Evolutionary conservation across 345 rosid genomes (phyloP), one percentile per base, ranked within the genome.

Genomic region (Populus alba): DNA sequence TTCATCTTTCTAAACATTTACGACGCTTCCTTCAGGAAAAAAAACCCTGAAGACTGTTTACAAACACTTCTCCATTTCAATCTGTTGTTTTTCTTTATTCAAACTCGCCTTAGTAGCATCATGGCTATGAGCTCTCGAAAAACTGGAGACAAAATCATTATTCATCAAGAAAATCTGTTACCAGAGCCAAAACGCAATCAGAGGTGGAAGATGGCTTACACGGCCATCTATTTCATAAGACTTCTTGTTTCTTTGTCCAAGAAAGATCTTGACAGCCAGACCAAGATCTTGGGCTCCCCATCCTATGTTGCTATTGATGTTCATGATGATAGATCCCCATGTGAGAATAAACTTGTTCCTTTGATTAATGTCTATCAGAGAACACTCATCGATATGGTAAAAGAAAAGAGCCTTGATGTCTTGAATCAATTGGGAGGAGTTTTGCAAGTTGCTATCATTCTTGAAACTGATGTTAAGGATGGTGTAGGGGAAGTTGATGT

Each of bases 61-160:
- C 27, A 25, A 25, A 25, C 27, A 25, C 27, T 25, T 25, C 27
- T 25, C 27, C 27, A 25, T 25, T 25, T 25, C 27, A 25, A 25
- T 25, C 27, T 25, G 27, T 25, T 25, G 27, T 25, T 25, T 25
- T 25, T 25, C 27, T 25, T 25, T 25, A 25, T 25, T 25, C 0
- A 25, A 25, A 25, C 27, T 80, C 35, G 88, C 91, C 85, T 97
- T 92, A 78, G 92, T 85, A 45, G 80, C 92, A 62, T 12, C 17
- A 79, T 61, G 82, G 9, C 35, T 61, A 23, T 43, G 10, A 39
- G 78, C 2, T 45, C 78, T 6, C 18, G 63, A 31, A 68, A 79
- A 68, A 25, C 31, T 5, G 8, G 6, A 11, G 65, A 10, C 3
- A 49, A 4, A 12, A 4, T 31, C 39, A 22, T 79, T 20, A 37